phyloP scores from a whole-genome alignment of 164 flowering plant species.

The Chimonanthus praecox region DNA sequence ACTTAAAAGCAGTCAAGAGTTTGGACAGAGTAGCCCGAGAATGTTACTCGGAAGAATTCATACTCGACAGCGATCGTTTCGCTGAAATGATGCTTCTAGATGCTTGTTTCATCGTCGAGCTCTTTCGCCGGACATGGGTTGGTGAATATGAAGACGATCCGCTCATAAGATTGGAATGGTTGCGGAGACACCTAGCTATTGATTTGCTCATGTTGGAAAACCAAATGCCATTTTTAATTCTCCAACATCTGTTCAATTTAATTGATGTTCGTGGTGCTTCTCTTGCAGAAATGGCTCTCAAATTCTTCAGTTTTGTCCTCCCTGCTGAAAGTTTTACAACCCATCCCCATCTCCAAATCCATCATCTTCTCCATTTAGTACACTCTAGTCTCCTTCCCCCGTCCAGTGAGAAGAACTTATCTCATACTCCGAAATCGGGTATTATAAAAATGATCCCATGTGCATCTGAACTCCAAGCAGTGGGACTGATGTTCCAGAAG shows the following conservation, averaged over 20 bases:
- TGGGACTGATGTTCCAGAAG: not conserved
- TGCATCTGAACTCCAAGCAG: not conserved
- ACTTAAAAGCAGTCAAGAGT: not conserved
- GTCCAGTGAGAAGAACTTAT: not conserved
- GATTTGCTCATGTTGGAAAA: not conserved
- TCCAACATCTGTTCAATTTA: too few relatives aligned
- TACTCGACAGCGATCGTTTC: not conserved
- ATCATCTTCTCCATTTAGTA: not conserved
- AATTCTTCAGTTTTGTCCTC: not conserved
- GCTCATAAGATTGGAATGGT: not conserved
- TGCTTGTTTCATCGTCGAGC: not conserved
- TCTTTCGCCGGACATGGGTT: not conserved
- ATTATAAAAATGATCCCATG: not conserved
- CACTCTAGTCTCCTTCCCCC: not conserved
- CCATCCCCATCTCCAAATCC: not conserved
- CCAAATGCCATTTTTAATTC: not conserved
- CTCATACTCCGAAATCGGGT: not conserved
- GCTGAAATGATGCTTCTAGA: slow-evolving; percentile 1
- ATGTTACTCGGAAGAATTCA: not conserved
- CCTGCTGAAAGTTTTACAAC: not conserved
- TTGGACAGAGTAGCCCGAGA: not conserved
- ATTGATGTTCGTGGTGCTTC: not conserved
- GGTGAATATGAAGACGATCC: not conserved
- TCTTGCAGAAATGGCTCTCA: not conserved
- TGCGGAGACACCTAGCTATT: not conserved